Base-by-base conservation (phyloP, 1,139 yeast genomes). In the Debaryomyces nepalensis region DNA sequence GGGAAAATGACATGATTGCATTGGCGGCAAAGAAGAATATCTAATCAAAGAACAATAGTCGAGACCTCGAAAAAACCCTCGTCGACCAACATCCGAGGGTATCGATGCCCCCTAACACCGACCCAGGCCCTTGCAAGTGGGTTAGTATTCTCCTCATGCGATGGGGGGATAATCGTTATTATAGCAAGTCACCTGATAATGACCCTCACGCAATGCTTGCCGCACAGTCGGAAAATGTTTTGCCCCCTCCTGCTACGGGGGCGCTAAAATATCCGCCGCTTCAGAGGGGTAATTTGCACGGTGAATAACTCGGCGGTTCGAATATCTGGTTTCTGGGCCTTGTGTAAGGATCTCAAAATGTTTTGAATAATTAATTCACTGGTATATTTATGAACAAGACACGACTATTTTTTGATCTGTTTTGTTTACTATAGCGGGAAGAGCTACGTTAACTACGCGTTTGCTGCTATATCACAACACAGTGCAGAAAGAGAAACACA, bases 351-450 rank as follows among this genome's bases (percentile, higher is more conserved):
- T n/a, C n/a, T n/a, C n/a, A n/a, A n/a, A n/a, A n/a, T n/a, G n/a
- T n/a, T n/a, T n/a, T n/a, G n/a, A n/a, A n/a, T n/a, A n/a, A 22
- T 22, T 5, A 21, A 4, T 5, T 14, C 19, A 9, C 36, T 22
- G 22, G 20, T 22, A 4, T 9, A 14, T 33, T 33, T 33, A 33
- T 33, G 36, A 33, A 3, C n/a, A 5, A 15, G 9, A 11, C 36
- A 33, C 36, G 36, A 14, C 16, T n/a, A n/a, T n/a, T n/a, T n/a
- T n/a, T n/a, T n/a, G n/a, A n/a, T n/a, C n/a, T n/a, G n/a, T 14
- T 33, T 33, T 33, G 36, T 33, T 33, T 33, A 33, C 26, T 24
- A 33, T 33, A 33, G 24, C 26, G 20, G 36, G 8, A 14, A 22
- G 10, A 6, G 5, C n/a, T n/a, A n/a, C n/a, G n/a, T n/a, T n/a